These are phyloP conservation scores for Ophiostoma fasciatum DNA, from an alignment of 2,329 filamentous ascomycete genomes.

Conservation along the genomic window DNA sequence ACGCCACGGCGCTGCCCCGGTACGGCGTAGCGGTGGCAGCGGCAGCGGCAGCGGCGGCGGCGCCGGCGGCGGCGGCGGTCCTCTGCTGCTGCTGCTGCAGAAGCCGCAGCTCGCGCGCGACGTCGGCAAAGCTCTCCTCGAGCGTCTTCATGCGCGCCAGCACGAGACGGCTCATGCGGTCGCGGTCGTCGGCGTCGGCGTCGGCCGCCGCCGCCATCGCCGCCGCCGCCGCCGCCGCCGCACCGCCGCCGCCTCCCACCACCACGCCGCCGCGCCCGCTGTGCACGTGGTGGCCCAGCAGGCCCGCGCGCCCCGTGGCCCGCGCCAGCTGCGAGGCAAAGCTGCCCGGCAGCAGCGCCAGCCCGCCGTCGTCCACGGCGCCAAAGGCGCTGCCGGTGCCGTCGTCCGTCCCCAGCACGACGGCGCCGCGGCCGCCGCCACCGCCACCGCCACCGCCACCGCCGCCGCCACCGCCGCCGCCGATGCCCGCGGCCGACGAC, in stretches of 20 bases:
- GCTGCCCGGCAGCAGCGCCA: constrained; percentile 51
- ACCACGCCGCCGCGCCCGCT: too few relatives aligned
- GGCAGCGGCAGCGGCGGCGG: too few relatives aligned
- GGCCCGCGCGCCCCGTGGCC: too few relatives aligned
- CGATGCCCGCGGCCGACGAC: too few relatives aligned
- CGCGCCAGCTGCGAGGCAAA: constrained; percentile 72
- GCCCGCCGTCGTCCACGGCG: constrained; percentile 35
- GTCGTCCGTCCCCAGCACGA: constrained; percentile 49
- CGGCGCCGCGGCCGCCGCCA: constrained; percentile 3
- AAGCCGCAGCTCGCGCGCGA: constrained; percentile 66
- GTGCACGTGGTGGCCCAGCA: too few relatives aligned
- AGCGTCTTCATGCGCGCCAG: constrained; percentile 84
- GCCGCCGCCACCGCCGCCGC: too few relatives aligned
- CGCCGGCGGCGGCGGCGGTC: too few relatives aligned
- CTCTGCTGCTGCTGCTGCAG: constrained; percentile 28
- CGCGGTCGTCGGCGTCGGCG: constrained; percentile 32
- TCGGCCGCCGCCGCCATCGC: constrained; percentile 18
- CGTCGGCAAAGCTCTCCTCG: constrained; percentile 78
- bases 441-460: too few relatives aligned
- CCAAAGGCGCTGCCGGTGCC: constrained; percentile 40
- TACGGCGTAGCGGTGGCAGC: too few relatives aligned
- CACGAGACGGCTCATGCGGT: constrained; percentile 67
- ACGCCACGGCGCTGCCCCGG: constrained; percentile 18
- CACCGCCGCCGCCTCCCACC: too few relatives aligned
- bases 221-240: constrained; percentile 35